phyloP scores from a whole-genome alignment of 169 alveolate species.

The Plasmodium coatneyi region DNA sequence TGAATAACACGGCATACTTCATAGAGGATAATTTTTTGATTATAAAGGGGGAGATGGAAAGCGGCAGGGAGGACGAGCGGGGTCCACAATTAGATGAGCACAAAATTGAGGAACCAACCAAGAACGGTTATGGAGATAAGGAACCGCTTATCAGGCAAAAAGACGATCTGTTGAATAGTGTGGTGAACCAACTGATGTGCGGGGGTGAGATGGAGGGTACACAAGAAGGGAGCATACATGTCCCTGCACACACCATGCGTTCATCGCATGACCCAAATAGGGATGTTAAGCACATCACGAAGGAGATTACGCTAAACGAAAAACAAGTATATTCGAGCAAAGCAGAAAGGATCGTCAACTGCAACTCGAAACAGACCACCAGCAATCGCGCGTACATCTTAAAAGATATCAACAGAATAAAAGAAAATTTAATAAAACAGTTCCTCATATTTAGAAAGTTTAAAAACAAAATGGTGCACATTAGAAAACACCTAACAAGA shows the following conservation, averaged over 20 bases:
- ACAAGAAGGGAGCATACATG: not conserved
- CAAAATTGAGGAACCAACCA: not conserved
- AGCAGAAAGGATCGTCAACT: not conserved
- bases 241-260: not conserved
- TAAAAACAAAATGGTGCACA: constrained; percentile 3
- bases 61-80: not conserved
- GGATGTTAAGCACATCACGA: not conserved
- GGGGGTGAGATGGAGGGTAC: not conserved
- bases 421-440: constrained; percentile 23
- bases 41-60: not conserved
- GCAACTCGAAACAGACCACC: not conserved
- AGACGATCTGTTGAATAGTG: not conserved
- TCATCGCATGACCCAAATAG: not conserved
- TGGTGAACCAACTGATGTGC: not conserved
- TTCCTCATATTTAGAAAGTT: constrained; percentile 24
- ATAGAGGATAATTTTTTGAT: constrained; percentile 3
- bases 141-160: not conserved
- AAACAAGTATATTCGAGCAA: not conserved
- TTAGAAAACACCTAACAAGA: constrained; percentile 12
- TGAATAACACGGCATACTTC: not conserved
- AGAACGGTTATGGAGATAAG: not conserved
- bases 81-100: not conserved
- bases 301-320: not conserved
- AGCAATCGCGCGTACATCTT: not conserved
- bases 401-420: constrained; percentile 17